phyloP scores from a whole-genome alignment of 148 eudicot genomes.

The Amaranthus palmeri region DNA sequence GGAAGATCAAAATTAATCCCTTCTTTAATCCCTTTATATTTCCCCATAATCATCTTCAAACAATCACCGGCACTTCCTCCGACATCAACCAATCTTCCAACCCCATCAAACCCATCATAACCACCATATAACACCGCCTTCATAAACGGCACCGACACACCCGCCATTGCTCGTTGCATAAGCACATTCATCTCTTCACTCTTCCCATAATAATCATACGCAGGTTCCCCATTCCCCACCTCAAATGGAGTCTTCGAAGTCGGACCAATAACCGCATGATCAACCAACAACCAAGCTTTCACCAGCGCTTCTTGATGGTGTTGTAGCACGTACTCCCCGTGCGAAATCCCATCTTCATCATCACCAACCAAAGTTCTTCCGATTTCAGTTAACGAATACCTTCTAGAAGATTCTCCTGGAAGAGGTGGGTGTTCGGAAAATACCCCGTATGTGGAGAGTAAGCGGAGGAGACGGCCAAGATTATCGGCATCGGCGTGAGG shows the following conservation, averaged over 20 bases:
- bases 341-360: constrained; percentile 33
- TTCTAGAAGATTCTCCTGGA: constrained; percentile 12
- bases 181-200: constrained; percentile 47
- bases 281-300: constrained; percentile 43
- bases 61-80: constrained; percentile 66
- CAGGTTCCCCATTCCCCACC: constrained; percentile 52
- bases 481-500: constrained; percentile 36
- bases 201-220: constrained; percentile 45
- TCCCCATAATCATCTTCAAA: constrained; percentile 45
- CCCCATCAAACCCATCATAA: constrained; percentile 47
- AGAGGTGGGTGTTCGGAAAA: constrained; percentile 34
- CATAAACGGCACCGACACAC: constrained; percentile 57
- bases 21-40: constrained; percentile 34
- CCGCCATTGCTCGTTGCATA: constrained; percentile 54
- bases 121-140: constrained; percentile 40
- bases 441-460: constrained; percentile 45
- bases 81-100: constrained; percentile 47
- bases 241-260: constrained; percentile 38
- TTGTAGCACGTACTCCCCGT: constrained; percentile 50
- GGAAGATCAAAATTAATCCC: constrained; percentile 57
- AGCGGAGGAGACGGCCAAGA: constrained; percentile 48
- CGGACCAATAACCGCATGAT: constrained; percentile 41
- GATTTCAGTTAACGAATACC: constrained; percentile 42
- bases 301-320: constrained; percentile 58
- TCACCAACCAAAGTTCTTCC: constrained; percentile 44